Evolutionary conservation across 768 basidiomycete species (phyloP).

Genomic region (Kwoniella bestiolae): DNA sequence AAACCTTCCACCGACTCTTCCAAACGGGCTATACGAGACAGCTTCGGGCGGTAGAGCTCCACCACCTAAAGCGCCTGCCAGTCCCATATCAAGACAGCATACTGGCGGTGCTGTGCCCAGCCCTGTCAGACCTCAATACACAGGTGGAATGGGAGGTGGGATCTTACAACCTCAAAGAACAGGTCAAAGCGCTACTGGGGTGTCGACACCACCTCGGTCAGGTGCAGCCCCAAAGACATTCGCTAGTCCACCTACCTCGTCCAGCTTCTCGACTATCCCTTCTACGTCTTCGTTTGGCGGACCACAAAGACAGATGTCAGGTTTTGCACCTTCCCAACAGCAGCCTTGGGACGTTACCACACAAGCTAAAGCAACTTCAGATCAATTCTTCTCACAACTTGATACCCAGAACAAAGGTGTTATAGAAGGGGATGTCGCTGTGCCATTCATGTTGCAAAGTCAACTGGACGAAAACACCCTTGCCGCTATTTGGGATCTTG

Average conservation of each 20-base stretch:
- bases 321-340: constrained; percentile 11
- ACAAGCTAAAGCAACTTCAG: constrained; percentile 74
- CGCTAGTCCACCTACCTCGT: constrained; percentile 21
- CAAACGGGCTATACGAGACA: constrained; percentile 83
- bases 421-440: constrained; percentile 91
- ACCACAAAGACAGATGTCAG: constrained; percentile 21
- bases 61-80: constrained; percentile 31
- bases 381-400: constrained; percentile 78
- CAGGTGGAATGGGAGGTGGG: constrained; percentile 29
- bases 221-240: constrained; percentile 25
- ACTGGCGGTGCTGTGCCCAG: constrained; percentile 45
- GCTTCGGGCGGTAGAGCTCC: constrained; percentile 60
- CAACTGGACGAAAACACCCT: constrained; percentile 77
- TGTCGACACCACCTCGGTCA: constrained; percentile 44
- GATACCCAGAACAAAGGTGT: constrained; percentile 75
- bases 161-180: constrained; percentile 59
- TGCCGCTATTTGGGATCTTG: constrained; percentile 94
- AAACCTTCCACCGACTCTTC: constrained; percentile 73
- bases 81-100: constrained; percentile 66
- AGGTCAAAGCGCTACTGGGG: constrained; percentile 59
- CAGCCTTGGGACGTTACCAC: constrained; percentile 79
- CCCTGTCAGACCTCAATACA: constrained; percentile 41
- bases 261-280: constrained; percentile 26
- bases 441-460: constrained; percentile 92
- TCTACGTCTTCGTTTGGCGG: constrained; percentile 26